Percentiles rank a stretch among this genome's conserved stretches.
Conservation (phyloP, 345 rosid species). For the Orychophragmus violaceus region DNA sequence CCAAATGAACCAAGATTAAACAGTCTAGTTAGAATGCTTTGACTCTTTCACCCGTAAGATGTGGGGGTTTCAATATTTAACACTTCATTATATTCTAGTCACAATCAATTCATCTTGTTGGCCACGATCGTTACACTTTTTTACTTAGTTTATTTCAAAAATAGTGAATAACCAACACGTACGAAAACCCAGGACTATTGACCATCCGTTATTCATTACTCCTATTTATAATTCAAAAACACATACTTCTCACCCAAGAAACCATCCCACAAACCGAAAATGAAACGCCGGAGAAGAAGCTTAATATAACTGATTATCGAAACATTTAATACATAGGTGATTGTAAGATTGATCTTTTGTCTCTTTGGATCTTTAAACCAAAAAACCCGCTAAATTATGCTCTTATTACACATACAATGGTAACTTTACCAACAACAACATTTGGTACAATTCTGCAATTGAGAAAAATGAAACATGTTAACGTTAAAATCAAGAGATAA, state of each 20-base stretch:
- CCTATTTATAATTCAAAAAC: neutral
- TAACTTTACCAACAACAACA: constrained; percentile 19
- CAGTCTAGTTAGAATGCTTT: neutral
- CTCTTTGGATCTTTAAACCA: neutral
- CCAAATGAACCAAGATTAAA: neutral
- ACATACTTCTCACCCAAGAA: constrained; percentile 23
- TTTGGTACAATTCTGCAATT: constrained; percentile 26
- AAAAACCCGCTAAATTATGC: constrained; percentile 17
- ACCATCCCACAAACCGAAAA: neutral
- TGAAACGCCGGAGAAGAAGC: neutral
- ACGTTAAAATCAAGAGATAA: neutral
- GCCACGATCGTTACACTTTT: constrained; percentile 16
- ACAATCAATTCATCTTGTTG: constrained; percentile 6
- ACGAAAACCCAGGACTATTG: neutral
- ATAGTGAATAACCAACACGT: neutral
- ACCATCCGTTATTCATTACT: neutral
- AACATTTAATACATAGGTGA: neutral
- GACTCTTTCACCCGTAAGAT: neutral
- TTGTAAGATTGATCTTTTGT: neutral
- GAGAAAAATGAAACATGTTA: neutral
- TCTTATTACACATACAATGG: constrained; percentile 22
- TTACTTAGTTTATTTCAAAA: neutral
- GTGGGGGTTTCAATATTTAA: constrained; percentile 6
- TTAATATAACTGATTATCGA: neutral
- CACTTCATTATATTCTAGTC: neutral